Conservation (phyloP, 176 grass and related monocot species). For the Oryza meridionalis region DNA sequence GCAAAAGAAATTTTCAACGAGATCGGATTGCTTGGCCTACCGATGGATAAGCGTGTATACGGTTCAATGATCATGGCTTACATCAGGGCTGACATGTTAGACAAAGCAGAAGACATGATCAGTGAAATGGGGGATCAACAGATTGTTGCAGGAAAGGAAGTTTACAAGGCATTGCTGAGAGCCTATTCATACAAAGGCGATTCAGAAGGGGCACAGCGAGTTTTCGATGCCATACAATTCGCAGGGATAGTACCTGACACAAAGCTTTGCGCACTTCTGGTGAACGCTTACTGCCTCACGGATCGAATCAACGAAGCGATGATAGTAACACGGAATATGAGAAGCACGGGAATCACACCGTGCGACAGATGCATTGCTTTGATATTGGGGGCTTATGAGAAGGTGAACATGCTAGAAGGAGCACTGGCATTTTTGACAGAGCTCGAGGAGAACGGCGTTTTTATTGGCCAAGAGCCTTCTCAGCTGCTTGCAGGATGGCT, state of each 20-base stretch:
- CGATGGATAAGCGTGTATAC: slow-evolving; percentile 69
- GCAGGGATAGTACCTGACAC: slow-evolving; percentile 72
- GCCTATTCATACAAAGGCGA: slow-evolving; percentile 67
- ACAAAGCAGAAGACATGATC: slow-evolving; percentile 60
- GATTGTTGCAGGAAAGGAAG: slow-evolving; percentile 65
- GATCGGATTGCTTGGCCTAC: slow-evolving; percentile 65
- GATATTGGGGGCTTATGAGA: slow-evolving; percentile 65
- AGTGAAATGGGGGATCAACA: slow-evolving; percentile 68
- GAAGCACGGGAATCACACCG: slow-evolving; percentile 47
- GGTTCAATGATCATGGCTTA: slow-evolving; percentile 95
- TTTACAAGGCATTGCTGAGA: slow-evolving; percentile 93
- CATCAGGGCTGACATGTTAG: slow-evolving; percentile 71
- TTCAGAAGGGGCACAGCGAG: slow-evolving; percentile 67
- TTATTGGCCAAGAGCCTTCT: slow-evolving; percentile 59
- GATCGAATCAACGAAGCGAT: slow-evolving; percentile 39
- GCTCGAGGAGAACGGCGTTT: slow-evolving; percentile 58
- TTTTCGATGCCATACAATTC: slow-evolving; percentile 74
- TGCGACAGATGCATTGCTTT: slow-evolving; percentile 63
- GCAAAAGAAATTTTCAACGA: slow-evolving; percentile 66
- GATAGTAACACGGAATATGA: slow-evolving; percentile 75
- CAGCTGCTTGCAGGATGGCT: slow-evolving; percentile 73
- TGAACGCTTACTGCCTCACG: slow-evolving; percentile 79
- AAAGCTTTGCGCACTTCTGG: slow-evolving; percentile 68
- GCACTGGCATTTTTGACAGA: slow-evolving; percentile 77
- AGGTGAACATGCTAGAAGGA: slow-evolving; percentile 49